Evolutionary conservation across 176 grass and related monocot species (phyloP).

Genomic region (Luzula sylvatica): DNA sequence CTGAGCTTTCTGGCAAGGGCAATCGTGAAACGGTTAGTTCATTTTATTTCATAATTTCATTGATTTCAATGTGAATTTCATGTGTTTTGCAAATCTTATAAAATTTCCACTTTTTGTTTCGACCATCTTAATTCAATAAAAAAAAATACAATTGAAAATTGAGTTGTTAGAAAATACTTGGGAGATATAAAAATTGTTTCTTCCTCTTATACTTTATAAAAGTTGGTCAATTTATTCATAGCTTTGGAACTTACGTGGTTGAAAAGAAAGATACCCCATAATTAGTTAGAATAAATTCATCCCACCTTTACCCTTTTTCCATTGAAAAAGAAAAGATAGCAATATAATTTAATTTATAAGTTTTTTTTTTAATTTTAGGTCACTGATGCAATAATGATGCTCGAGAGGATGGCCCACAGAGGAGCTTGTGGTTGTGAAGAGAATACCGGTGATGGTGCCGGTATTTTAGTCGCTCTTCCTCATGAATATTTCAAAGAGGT

Average conservation of each 20-base stretch:
- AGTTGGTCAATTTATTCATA: constrained; percentile 7
- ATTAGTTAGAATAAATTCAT: background rate
- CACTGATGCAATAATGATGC: constrained; percentile 77
- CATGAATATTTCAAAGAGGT: constrained; percentile 66
- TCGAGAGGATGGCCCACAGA: constrained; percentile 91
- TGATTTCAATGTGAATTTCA: background rate
- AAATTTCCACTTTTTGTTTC: background rate
- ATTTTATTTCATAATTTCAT: background rate
- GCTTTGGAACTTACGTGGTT: constrained; percentile 1
- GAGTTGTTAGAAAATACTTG: background rate
- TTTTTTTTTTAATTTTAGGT: constrained; percentile 35
- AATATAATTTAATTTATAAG: background rate
- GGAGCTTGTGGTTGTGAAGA: constrained; percentile 91
- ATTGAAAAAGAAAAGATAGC: background rate
- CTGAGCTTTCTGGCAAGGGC: constrained; percentile 70
- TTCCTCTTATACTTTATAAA: background rate
- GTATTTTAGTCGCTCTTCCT: constrained; percentile 85
- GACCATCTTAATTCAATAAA: background rate
- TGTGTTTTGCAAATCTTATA: background rate
- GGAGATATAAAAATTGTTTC: constrained; percentile 4
- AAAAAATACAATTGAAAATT: background rate
- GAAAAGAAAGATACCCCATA: constrained; percentile 7
- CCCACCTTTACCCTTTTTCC: background rate
- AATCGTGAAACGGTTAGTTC: constrained; percentile 66
- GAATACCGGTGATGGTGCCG: constrained; percentile 93